These are phyloP conservation scores for Crassisporium funariophilum DNA, from an alignment of 768 basidiomycete genomes.

Conservation along the genomic window DNA sequence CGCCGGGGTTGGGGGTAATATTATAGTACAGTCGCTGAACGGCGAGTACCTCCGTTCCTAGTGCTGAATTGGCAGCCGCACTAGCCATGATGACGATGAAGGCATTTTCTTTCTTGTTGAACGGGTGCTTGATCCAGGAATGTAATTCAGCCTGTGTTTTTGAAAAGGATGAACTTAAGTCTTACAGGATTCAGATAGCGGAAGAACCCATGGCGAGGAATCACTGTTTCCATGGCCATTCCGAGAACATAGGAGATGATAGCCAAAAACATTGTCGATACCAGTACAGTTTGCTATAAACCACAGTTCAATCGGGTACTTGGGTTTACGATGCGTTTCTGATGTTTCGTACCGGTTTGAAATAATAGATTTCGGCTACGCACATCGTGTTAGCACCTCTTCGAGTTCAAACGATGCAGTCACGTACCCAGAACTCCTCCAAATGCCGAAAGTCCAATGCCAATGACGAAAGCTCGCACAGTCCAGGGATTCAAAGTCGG, in stretches of 20 bases:
- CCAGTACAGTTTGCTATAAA: slow-evolving; percentile 49
- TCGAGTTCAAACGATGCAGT: background rate
- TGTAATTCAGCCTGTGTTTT: slow-evolving; percentile 3
- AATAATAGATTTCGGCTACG: slow-evolving; percentile 61
- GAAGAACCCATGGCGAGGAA: slow-evolving; percentile 47
- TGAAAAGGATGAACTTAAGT: background rate
- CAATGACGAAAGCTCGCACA: slow-evolving; percentile 47
- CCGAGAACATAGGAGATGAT: slow-evolving; percentile 55
- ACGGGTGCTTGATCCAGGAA: slow-evolving; percentile 44
- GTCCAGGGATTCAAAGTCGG: slow-evolving; percentile 49
- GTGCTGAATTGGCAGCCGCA: slow-evolving; percentile 53
- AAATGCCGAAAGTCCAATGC: slow-evolving; percentile 48
- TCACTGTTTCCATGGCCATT: slow-evolving; percentile 43
- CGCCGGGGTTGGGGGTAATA: slow-evolving; percentile 45
- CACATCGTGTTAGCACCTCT: background rate
- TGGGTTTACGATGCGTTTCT: background rate
- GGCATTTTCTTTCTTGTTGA: slow-evolving; percentile 62
- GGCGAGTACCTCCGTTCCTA: slow-evolving; percentile 55
- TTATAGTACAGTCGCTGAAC: slow-evolving; percentile 58
- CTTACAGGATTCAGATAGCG: slow-evolving; percentile 55
- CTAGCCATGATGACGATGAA: slow-evolving; percentile 61
- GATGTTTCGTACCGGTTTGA: slow-evolving; percentile 56
- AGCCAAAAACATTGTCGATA: slow-evolving; percentile 57
- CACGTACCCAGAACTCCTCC: slow-evolving; percentile 50
- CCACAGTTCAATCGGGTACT: background rate